Evolutionary conservation across 2,329 filamentous ascomycete genomes (phyloP), one percentile per base, ranked within the genome.

Genomic region (Botryotinia globosa): DNA sequence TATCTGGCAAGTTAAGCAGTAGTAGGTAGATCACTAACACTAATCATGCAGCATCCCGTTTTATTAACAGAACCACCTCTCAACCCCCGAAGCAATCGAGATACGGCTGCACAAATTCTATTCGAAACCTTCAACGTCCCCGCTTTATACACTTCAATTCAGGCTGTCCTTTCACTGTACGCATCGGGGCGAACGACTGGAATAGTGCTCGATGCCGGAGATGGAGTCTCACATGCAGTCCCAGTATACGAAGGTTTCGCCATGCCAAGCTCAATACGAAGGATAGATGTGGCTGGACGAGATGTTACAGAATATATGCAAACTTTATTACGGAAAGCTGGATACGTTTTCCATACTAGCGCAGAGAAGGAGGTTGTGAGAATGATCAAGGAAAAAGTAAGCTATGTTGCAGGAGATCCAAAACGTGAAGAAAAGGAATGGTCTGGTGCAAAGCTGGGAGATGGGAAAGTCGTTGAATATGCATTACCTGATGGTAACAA

Each of bases 71-170:
- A 99, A 83, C 94, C 96, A 67, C 96, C 96, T 58, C 86, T 99
- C 77, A 99, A 99, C 83, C 96, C 96, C 48, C 91, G 94, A 82
- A 91, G 92, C 82, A 98, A 99, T 84, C 93, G 96, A 81, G 96
- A 99, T 82, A 97, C 91, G 12, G 96, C 96, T 56, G 96, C 96
- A 59, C 96, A 99, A 83, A 97, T 99, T 76, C 90, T 99, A 72
- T 99, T 99, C 83, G 96, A 99, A 84, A 97, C 95, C 3, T 98
- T 98, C 87, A 98, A 98, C 81, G 95, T 98, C 18, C 96, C 96
- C 20, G 96, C 96, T 6, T 87, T 98, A 63, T 97, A 98, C 84
- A 97, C 94, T 72, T 98, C 94, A 3, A 97, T 99, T 77, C 96
- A 99, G 85, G 96, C 96, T 1, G 94, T 98, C 32, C 89, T 99